A percentile compares a stretch with the other conserved stretches of the same genome.
Evolutionary conservation across 108 stramenopile genomes (phyloP).

Genomic region (Epithemia pelagica): DNA sequence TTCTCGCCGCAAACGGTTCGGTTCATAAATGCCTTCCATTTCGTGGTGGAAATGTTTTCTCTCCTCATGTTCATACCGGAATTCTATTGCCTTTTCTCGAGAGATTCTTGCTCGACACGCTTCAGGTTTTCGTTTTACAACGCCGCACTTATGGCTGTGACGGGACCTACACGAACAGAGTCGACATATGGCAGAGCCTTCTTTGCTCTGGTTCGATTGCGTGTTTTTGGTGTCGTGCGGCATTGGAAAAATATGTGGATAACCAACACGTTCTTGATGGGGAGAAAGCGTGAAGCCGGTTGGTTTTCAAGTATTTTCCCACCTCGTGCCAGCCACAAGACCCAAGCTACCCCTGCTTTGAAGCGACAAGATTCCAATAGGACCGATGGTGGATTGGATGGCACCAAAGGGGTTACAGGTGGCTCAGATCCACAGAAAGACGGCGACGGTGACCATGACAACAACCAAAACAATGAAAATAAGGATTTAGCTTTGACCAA

Average conservation of each 20-base stretch:
- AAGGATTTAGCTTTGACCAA: slow-evolving; percentile 23
- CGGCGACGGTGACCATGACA: neutral
- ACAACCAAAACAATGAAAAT: neutral
- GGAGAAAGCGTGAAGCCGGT: neutral
- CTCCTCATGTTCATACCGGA: slow-evolving; percentile 65
- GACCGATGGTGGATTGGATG: neutral
- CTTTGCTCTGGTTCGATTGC: slow-evolving; percentile 46
- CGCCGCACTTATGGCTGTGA: slow-evolving; percentile 18
- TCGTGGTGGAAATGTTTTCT: slow-evolving; percentile 56
- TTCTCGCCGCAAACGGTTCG: slow-evolving; percentile 59
- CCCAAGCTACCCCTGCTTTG: neutral
- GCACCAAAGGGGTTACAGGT: neutral
- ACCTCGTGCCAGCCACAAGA: slow-evolving; percentile 1
- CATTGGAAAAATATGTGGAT: slow-evolving; percentile 67
- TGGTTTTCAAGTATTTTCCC: slow-evolving; percentile 6
- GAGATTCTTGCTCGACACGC: slow-evolving; percentile 15
- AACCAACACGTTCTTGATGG: slow-evolving; percentile 24
- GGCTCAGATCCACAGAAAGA: neutral
- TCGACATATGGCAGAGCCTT: slow-evolving; percentile 43
- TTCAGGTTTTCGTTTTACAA: slow-evolving; percentile 27
- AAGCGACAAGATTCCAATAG: slow-evolving; percentile 1
- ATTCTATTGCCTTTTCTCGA: slow-evolving; percentile 49
- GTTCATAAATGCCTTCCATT: slow-evolving; percentile 63
- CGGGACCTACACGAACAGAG: slow-evolving; percentile 24
- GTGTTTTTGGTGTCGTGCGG: slow-evolving; percentile 77